Conservation (phyloP, 192 early-diverging fungal genomes). For the Podila epigama region DNA sequence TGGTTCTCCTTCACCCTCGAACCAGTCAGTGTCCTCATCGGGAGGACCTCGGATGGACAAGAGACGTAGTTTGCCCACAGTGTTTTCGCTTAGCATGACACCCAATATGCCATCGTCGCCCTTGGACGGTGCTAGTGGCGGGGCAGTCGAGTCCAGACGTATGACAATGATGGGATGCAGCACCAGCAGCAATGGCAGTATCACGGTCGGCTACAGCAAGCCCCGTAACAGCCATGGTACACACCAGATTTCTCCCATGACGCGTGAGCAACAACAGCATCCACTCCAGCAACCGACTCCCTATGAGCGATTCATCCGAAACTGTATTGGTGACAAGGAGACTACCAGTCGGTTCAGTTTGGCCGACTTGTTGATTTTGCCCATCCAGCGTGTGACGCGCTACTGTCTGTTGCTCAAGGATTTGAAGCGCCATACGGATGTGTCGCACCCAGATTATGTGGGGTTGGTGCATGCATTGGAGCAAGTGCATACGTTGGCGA, state of each 20-base stretch:
- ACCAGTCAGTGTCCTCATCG: not conserved
- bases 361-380: constrained; percentile 77
- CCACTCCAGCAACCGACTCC: not conserved
- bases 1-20: not conserved
- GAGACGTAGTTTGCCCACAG: constrained; percentile 23
- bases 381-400: constrained; percentile 82
- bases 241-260: not conserved
- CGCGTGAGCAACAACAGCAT: not conserved
- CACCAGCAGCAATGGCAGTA: not conserved
- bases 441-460: constrained; percentile 33
- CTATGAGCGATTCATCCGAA: constrained; percentile 21
- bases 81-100: constrained; percentile 21
- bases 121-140: not conserved
- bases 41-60: constrained; percentile 26
- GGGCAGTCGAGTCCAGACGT: not conserved
- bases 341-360: constrained; percentile 66
- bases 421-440: constrained; percentile 37
- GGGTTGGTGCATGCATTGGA: constrained; percentile 46
- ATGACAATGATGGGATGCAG: no score
- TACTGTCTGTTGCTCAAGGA: constrained; percentile 75
- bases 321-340: constrained; percentile 57
- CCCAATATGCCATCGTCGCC: not conserved
- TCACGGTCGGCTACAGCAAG: not conserved
- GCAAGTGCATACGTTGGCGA: constrained; percentile 38
- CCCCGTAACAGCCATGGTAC: constrained; percentile 18